Evolutionary conservation across 305 asterid genomes (phyloP).

Genomic region (Fraxinus floribunda): DNA sequence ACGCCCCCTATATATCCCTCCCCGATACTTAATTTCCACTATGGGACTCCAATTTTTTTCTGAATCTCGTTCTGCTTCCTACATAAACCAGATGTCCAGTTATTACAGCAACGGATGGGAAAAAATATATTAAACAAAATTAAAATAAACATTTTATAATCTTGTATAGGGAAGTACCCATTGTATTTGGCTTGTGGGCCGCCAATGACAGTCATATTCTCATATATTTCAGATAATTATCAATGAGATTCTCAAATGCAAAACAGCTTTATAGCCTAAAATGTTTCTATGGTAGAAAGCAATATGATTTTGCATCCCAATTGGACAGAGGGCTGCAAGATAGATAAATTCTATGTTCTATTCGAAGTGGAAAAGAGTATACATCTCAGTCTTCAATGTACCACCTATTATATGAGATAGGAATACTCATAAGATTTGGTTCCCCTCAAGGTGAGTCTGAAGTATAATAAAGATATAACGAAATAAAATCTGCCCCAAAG

Average conservation of each 20-base stretch:
- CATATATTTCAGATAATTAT: conserved; percentile 3
- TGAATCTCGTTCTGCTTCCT: conserved; percentile 96
- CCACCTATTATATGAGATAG: conserved; percentile 2
- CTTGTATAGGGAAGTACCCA: not conserved
- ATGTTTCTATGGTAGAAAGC: not conserved
- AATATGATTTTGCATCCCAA: not conserved
- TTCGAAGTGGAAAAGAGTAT: not conserved
- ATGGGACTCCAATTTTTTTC: conserved; percentile 86
- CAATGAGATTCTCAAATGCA: not conserved
- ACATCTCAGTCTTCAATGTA: conserved; percentile 5
- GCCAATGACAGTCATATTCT: not conserved
- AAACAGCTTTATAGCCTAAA: not conserved
- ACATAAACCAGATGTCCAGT: conserved; percentile 21
- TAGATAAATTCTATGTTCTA: not conserved
- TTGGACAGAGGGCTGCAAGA: conserved; percentile 11
- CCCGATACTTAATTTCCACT: conserved; percentile 83
- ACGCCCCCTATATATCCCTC: conserved; percentile 85
- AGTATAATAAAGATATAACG: not conserved
- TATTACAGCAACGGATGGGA: conserved; percentile 13
- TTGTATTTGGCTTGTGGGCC: not conserved
- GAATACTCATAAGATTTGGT: conserved; percentile 13
- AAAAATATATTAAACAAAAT: not conserved
- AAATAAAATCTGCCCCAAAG: conserved; percentile 2
- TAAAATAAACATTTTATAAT: not conserved
- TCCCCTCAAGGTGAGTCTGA: not conserved